These are phyloP conservation scores for Kodamaea lidongshanica DNA, from an alignment of 805 yeast species.

Conservation along the genomic window DNA sequence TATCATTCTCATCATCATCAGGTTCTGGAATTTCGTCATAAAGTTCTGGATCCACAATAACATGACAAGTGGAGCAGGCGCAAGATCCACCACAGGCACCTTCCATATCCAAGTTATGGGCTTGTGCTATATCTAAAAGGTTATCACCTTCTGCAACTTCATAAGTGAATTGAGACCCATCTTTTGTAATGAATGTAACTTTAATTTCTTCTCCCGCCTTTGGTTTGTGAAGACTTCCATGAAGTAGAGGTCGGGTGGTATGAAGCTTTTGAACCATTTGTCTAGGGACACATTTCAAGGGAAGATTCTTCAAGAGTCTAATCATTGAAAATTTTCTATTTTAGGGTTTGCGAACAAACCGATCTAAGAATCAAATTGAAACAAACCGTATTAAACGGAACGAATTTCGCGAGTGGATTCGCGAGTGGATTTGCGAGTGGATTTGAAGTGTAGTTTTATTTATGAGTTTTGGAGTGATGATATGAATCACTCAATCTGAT, in stretches of 20 bases:
- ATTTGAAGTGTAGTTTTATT: no score
- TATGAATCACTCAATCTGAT: no score
- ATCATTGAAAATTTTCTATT: no score
- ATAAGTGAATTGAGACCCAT: constrained; percentile 72
- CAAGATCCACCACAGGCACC: constrained; percentile 99
- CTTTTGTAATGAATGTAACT: constrained; percentile 85
- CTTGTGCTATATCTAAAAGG: constrained; percentile 90
- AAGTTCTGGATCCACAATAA: constrained; percentile 90
- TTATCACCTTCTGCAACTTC: constrained; percentile 94
- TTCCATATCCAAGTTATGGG: constrained; percentile 89
- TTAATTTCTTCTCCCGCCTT: constrained; percentile 83
- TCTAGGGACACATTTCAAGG: no score
- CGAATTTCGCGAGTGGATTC: no score
- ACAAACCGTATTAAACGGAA: no score
- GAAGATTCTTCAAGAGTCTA: no score
- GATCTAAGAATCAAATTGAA: no score
- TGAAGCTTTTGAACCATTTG: no score
- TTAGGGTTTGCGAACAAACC: no score
- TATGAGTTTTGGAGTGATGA: no score
- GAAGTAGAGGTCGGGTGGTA: constrained; percentile 36
- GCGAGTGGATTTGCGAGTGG: no score
- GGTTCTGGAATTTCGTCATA: constrained; percentile 93
- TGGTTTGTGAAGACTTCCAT: constrained; percentile 88
- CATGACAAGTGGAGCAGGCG: constrained; percentile 97
- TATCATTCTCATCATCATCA: constrained; percentile 95